Base-by-base conservation (phyloP, 73 alveolate genomes). In the Diophrys appendiculata region DNA sequence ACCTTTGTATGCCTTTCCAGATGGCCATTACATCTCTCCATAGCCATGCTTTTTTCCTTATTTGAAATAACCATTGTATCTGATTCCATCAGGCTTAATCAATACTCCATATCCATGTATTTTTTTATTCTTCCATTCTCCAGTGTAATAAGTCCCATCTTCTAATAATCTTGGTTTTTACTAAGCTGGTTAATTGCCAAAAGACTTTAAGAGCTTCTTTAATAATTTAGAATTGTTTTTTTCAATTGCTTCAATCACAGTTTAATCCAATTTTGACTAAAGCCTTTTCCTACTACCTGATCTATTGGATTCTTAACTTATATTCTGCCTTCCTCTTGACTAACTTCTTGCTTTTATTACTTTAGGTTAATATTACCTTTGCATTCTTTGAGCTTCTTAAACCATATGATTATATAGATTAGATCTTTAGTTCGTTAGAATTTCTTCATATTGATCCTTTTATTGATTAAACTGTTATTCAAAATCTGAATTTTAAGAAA, bases 21-120 rank as follows among this genome's bases (percentile, higher is more conserved):
- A 84, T 24, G 88, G 84, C 81, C 81, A 80, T n/a, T 32, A 65
- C 65, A 78, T 65, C 73, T 87, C 86, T 31, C 94, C 94, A 68
- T 67, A 82, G 28, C 94, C 94, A n/a, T 82, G 78, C 29, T 69
- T 76, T 24, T 34, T 72, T 3, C 76, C 76, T 53, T 30, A 24
- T 68, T 52, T 29, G 33, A 74, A 74, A 29, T 29, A 11, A 13
- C 81, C 81, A 18, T 43, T 54, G 71, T 72, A 72, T 8, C 31
- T 25, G 81, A 22, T 29, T 0, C 71, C 71, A 30, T 72, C 83
- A 18, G 22, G 67, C 26, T 29, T 30, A 1, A 29, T 54, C 33
- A 25, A 28, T 8, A 13, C 24, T 0, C 81, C 81, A 25, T 43
- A 14, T 5, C 81, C 81, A 25, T 72, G 69, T 1, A 29, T n/a